Conservation (phyloP, 257 asterid genomes). For the Solanum appendiculatum region DNA sequence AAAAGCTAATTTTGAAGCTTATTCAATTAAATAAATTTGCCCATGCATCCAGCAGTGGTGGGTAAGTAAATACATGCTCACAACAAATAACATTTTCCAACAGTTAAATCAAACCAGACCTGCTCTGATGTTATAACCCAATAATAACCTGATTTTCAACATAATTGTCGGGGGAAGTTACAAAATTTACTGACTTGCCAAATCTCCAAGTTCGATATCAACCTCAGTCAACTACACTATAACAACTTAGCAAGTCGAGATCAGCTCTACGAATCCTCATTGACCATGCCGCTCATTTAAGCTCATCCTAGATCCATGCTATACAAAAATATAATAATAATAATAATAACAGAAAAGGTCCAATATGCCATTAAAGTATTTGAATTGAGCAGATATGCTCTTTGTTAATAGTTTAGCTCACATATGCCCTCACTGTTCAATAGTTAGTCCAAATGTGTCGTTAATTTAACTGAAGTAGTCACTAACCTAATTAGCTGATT, state of each 20-base stretch:
- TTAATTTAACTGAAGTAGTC: not conserved
- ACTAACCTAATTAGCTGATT: not conserved
- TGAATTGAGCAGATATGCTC: not conserved
- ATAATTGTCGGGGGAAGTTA: not conserved
- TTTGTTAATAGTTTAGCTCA: not conserved
- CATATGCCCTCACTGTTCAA: not conserved
- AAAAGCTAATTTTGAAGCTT: not conserved
- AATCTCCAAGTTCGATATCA: not conserved
- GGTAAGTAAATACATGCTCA: not conserved
- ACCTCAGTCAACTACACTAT: not conserved
- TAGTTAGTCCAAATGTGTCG: not conserved
- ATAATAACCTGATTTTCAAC: not conserved
- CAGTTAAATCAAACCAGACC: not conserved
- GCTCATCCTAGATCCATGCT: not conserved
- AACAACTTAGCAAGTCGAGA: not conserved
- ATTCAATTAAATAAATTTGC: not conserved
- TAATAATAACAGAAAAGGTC: not conserved
- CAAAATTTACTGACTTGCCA: not conserved
- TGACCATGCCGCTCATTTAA: not conserved
- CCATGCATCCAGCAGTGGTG: not conserved
- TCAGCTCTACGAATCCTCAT: not conserved
- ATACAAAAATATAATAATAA: not conserved
- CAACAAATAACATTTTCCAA: not conserved
- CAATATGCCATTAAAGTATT: not conserved
- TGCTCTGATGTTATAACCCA: not conserved